Conservation (phyloP, 1,139 yeast species). For the Hyphopichia khmerensis region DNA sequence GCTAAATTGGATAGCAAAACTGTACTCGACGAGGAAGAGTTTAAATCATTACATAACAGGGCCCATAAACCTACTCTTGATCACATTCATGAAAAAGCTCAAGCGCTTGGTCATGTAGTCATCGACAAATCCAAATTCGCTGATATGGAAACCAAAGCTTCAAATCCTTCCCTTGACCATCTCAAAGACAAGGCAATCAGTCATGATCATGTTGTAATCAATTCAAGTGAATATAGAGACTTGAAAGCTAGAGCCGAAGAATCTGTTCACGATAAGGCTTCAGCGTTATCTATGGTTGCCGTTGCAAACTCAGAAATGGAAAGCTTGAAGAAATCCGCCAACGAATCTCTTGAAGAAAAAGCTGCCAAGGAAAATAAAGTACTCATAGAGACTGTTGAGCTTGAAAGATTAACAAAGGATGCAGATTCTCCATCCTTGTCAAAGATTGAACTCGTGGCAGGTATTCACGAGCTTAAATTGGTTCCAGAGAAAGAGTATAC, state of each 20-base stretch:
- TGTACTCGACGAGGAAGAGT: conserved; percentile 7
- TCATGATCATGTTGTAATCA: conserved; percentile 14
- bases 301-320: not conserved
- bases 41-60: conserved; percentile 10
- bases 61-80: conserved; percentile 26
- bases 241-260: conserved; percentile 1
- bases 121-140: conserved; percentile 11
- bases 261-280: conserved; percentile 3
- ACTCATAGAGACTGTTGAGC: conserved; percentile 16
- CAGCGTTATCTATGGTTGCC: not conserved
- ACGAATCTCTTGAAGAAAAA: conserved; percentile 15
- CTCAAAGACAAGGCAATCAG: conserved; percentile 17
- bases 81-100: conserved; percentile 33
- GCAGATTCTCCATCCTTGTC: conserved; percentile 19
- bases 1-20: conserved; percentile 9
- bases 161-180: conserved; percentile 8
- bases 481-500: conserved; percentile 19
- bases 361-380: conserved; percentile 18
- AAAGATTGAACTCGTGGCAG: conserved; percentile 18
- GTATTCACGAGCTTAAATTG: conserved; percentile 14
- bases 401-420: conserved; percentile 9
- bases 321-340: conserved; percentile 7
- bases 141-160: not conserved
- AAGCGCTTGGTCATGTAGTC: conserved; percentile 12
- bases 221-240: not conserved